phyloP scores from a whole-genome alignment of 208 protist genomes.

The Phytomonas francai region DNA sequence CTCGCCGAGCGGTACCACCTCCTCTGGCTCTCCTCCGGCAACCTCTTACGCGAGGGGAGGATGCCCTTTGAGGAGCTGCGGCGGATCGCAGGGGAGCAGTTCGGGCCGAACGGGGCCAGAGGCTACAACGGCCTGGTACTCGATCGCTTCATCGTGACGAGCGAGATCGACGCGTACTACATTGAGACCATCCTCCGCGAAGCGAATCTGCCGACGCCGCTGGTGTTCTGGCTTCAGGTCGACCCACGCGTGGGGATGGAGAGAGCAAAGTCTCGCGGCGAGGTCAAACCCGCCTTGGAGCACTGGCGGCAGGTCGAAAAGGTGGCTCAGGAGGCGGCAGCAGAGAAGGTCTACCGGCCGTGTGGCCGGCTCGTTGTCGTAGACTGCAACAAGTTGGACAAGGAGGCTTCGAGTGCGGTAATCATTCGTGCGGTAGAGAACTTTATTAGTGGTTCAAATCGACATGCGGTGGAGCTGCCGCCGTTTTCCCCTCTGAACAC shows the following conservation, averaged over 20 bases:
- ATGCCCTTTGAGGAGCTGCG: conserved; percentile 68
- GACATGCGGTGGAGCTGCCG: not conserved
- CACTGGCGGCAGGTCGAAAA: conserved; percentile 67
- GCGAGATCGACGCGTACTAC: conserved; percentile 81
- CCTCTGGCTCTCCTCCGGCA: conserved; percentile 61
- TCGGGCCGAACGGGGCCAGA: conserved; percentile 34
- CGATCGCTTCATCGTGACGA: conserved; percentile 76
- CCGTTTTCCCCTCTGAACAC: not conserved
- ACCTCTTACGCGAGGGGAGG: conserved; percentile 59
- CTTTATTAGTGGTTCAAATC: no score
- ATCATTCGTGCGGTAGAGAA: conserved; percentile 46
- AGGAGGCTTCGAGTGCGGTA: conserved; percentile 28
- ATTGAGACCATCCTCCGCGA: conserved; percentile 49
- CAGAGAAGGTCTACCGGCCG: conserved; percentile 50
- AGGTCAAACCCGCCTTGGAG: conserved; percentile 36
- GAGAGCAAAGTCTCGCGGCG: conserved; percentile 42
- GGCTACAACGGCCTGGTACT: conserved; percentile 72
- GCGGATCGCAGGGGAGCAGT: conserved; percentile 44
- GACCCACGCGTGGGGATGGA: conserved; percentile 43
- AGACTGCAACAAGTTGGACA: conserved; percentile 26
- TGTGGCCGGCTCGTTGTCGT: conserved; percentile 45
- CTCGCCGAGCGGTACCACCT: conserved; percentile 65
- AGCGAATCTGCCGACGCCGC: conserved; percentile 47
- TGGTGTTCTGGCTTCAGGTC: conserved; percentile 74
- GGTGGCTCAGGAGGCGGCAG: conserved; percentile 49